Conservation (phyloP, 2,329 filamentous ascomycete genomes). For the Phialophora chinensis region DNA sequence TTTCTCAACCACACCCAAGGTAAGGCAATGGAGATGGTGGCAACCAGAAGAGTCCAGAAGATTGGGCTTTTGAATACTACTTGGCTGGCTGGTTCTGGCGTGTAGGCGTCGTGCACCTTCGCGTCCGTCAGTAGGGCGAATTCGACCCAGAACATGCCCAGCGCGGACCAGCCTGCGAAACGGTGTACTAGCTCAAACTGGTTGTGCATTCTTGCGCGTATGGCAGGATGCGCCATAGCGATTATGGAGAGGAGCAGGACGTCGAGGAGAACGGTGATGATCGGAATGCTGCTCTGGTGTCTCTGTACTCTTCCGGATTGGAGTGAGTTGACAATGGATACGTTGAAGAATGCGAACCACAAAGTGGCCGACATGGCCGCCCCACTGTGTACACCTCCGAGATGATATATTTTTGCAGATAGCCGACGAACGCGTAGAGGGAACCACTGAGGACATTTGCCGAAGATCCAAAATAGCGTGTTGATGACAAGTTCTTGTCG, state of each 20-base stretch:
- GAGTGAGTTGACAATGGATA: conserved; percentile 42
- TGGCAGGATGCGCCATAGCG: conserved; percentile 65
- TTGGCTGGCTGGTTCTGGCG: conserved; percentile 42
- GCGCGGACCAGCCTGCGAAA: conserved; percentile 72
- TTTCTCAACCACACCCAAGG: conserved; percentile 76
- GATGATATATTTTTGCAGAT: conserved; percentile 59
- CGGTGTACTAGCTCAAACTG: conserved; percentile 74
- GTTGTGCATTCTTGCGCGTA: conserved; percentile 70
- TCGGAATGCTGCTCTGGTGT: conserved; percentile 50
- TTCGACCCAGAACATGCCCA: conserved; percentile 70
- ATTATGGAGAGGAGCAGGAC: conserved; percentile 65
- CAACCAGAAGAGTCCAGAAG: conserved; percentile 72
- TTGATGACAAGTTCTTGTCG: conserved; percentile 63
- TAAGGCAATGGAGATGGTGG: conserved; percentile 69
- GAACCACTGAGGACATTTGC: conserved; percentile 52
- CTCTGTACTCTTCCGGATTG: conserved; percentile 14
- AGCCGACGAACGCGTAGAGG: conserved; percentile 55
- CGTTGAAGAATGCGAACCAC: conserved; percentile 54
- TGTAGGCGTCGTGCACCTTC: conserved; percentile 6
- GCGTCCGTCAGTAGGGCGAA: conserved; percentile 61
- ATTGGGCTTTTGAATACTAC: conserved; percentile 51
- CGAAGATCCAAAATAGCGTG: conserved; percentile 54
- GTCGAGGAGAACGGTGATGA: conserved; percentile 64
- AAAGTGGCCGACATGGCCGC: conserved; percentile 56
- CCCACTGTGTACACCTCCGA: conserved; percentile 61